Base-by-base conservation (phyloP, 2,329 filamentous ascomycete species). In the Apiospora hydei region DNA sequence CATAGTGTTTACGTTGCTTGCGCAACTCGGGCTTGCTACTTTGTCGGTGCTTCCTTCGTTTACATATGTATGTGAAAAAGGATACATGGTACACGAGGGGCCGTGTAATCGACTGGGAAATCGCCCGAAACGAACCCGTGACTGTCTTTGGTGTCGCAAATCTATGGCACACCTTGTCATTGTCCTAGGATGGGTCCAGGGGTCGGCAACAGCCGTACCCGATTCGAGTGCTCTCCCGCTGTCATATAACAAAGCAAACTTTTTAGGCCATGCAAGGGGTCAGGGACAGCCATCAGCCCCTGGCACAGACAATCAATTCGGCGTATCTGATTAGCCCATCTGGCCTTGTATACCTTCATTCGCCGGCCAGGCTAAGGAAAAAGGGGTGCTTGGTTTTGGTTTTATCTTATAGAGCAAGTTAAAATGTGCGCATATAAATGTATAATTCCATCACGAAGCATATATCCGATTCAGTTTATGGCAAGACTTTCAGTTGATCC, bases 241-340 rank as follows among this genome's bases (percentile, higher is more conserved):
- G 53, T n/a, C 53, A n/a, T 61, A 38, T 61, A 61, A 21, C 53
- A 41, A 61, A 61, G 53, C 53, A 38, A 38, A 61, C 53, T 38
- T n/a, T 14, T 11, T 34, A 21, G 13, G 21, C 41, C 18, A 47
- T 53, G 69, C 64, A 46, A 57, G 47, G 38, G 14, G 24, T 21
- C 44, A 38, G 21, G 47, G 47, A 11, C 38, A 44, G 2, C 14
- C 21, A 44, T 38, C n/a, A 57, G 43, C 57, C 16, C 18, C 30
- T 41, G 18, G 21, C 34, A 7, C 34, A 34, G 21, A 13, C 34
- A 38, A 38, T 64, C 16, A 41, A n/a, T 41, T 41, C 8, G 34
- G 34, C 34, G 14, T 14, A 5, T 4, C 24, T 26, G 30, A 38
- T 4, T 38, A 11, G 14, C 4, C 30, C 26, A 10, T 57, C 14